phyloP scores from a whole-genome alignment of 805 yeast species.

The Isabelozyma heimii region DNA sequence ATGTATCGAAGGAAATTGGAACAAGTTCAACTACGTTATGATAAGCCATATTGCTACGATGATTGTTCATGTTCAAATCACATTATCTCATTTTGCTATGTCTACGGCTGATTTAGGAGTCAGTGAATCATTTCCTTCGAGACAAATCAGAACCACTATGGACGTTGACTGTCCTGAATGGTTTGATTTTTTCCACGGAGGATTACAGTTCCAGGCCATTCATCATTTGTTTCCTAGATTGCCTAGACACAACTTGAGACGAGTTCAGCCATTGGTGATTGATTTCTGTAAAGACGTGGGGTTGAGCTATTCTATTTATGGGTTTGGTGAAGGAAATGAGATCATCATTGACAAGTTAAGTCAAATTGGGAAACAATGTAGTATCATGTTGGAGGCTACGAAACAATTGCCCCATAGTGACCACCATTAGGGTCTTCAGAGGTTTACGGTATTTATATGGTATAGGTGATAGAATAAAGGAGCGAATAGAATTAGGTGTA shows the following conservation, averaged over 20 bases:
- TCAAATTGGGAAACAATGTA: constrained; percentile 78
- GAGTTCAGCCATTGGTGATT: constrained; percentile 68
- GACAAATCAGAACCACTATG: constrained; percentile 89
- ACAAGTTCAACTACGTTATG: constrained; percentile 59
- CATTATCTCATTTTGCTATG: constrained; percentile 90
- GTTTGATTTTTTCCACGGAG: constrained; percentile 90
- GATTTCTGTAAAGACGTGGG: constrained; percentile 78
- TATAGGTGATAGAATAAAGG: too few relatives aligned
- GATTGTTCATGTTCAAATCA: constrained; percentile 93
- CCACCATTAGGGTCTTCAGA: constrained; percentile 2
- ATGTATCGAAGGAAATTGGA: constrained; percentile 49
- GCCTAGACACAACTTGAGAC: constrained; percentile 83
- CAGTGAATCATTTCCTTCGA: constrained; percentile 72
- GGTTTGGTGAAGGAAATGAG: constrained; percentile 75
- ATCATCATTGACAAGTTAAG: constrained; percentile 66
- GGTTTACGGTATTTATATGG: too few relatives aligned
- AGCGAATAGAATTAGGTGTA: too few relatives aligned
- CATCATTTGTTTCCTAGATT: constrained; percentile 88
- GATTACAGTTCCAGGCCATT: constrained; percentile 86
- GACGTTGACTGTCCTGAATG: constrained; percentile 92
- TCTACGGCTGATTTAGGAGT: constrained; percentile 84
- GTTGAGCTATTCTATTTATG: constrained; percentile 77
- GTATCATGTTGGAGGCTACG: constrained; percentile 71
- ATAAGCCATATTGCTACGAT: constrained; percentile 78
- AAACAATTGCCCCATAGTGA: constrained; percentile 58